These are phyloP conservation scores for Trichoderma parareesei DNA, from an alignment of 495 filamentous ascomycete genomes.

Conservation along the genomic window DNA sequence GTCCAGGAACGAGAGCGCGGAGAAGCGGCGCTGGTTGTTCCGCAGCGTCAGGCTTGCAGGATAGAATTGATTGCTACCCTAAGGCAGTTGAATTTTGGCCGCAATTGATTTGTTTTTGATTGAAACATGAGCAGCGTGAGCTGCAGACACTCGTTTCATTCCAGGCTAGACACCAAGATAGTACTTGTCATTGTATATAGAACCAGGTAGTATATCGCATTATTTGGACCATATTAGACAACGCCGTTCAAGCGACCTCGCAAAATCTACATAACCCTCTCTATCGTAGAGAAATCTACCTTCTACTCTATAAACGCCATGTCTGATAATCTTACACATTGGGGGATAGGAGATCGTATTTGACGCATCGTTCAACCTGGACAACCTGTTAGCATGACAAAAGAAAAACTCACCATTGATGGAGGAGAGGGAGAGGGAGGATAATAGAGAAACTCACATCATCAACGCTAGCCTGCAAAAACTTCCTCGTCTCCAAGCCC, in stretches of 20 bases:
- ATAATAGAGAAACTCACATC: constrained; percentile 48
- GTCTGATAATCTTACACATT: constrained; percentile 50
- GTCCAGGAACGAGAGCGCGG: not conserved
- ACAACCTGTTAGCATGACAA: constrained; percentile 18
- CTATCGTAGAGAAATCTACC: not conserved
- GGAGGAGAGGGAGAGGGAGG: not conserved
- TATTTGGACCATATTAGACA: not conserved
- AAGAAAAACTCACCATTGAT: not conserved
- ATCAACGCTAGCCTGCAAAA: constrained; percentile 81
- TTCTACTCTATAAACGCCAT: not conserved
- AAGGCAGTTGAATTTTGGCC: not conserved
- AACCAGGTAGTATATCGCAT: not conserved
- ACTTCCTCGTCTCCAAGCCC: constrained; percentile 78
- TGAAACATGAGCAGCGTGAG: too few relatives aligned
- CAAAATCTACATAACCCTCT: not conserved
- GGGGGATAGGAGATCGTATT: constrained; percentile 72
- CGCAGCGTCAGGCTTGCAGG: not conserved
- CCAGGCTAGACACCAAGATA: too few relatives aligned
- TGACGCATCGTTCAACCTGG: constrained; percentile 67
- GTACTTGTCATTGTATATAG: too few relatives aligned
- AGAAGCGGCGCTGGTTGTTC: constrained; percentile 1
- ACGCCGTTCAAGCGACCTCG: not conserved
- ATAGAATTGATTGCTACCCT: not conserved
- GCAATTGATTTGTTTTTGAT: not conserved
- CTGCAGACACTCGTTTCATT: too few relatives aligned